Evolutionary conservation across 176 grass and related monocot genomes (phyloP).

Genomic region (Secale cereale): DNA sequence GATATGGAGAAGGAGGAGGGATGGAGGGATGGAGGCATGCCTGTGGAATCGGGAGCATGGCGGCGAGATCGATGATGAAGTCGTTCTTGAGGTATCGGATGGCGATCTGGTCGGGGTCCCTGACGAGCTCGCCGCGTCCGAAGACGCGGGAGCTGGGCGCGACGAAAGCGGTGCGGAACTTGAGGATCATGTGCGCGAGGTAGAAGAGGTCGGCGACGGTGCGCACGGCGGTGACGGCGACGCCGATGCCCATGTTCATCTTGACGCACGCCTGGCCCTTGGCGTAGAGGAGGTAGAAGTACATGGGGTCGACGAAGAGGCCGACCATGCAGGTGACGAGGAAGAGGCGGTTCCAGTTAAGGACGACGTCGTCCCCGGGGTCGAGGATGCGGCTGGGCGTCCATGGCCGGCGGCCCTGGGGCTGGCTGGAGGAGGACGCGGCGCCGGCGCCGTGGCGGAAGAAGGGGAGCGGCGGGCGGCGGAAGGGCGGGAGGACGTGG

Average conservation of each 20-base stretch:
- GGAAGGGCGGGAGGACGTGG: conserved; percentile 59
- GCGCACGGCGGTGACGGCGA: conserved; percentile 53
- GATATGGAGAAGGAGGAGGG: neutral
- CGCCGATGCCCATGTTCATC: conserved; percentile 60
- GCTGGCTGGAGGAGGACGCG: neutral
- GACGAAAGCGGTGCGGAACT: conserved; percentile 88
- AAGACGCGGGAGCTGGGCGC: conserved; percentile 84
- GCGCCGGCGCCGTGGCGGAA: conserved; percentile 21
- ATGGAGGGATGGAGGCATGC: conserved; percentile 10
- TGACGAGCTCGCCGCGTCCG: conserved; percentile 79
- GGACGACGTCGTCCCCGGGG: conserved; percentile 75
- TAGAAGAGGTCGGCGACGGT: conserved; percentile 88
- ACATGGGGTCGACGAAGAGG: conserved; percentile 83
- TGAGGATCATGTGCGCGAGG: conserved; percentile 77
- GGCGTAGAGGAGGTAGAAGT: conserved; percentile 90
- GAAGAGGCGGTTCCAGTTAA: conserved; percentile 83
- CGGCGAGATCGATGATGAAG: conserved; percentile 84
- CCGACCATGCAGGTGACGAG: conserved; percentile 75
- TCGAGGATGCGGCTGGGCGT: conserved; percentile 83
- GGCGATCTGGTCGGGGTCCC: conserved; percentile 81
- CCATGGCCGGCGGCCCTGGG: conserved; percentile 38
- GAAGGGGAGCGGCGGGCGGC: conserved; percentile 56
- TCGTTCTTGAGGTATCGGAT: conserved; percentile 86
- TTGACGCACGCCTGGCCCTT: conserved; percentile 41
- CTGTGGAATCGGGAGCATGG: conserved; percentile 89